Percentiles rank a stretch among this genome's conserved stretches.
Conservation (phyloP, 2,329 filamentous ascomycete species). For the Tolypocladium cylindrosporum region DNA sequence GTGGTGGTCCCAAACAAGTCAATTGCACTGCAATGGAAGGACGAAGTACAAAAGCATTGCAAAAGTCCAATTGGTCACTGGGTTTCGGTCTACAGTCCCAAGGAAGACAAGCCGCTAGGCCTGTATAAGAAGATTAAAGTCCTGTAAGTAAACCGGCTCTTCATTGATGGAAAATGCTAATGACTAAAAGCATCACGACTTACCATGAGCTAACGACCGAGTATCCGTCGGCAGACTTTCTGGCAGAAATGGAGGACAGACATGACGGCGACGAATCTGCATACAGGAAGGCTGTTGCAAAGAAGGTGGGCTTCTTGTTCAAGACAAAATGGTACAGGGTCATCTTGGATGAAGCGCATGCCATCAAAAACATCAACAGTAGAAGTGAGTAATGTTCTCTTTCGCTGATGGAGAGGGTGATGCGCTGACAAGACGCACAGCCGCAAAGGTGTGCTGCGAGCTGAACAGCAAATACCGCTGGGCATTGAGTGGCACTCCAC, state of each 20-base stretch:
- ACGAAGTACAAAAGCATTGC: slow-evolving; percentile 16
- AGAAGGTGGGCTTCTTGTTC: slow-evolving; percentile 19
- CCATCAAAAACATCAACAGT: slow-evolving; percentile 38
- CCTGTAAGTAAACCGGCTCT: neutral
- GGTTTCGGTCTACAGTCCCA: slow-evolving; percentile 6
- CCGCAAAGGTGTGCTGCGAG: slow-evolving; percentile 11
- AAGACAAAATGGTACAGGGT: slow-evolving; percentile 36
- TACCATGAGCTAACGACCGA: slow-evolving; percentile 15
- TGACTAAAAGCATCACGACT: slow-evolving; percentile 16
- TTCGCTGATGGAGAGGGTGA: too few relatives aligned
- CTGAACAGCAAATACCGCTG: slow-evolving; percentile 21
- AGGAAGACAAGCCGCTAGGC: neutral
- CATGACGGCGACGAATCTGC: neutral
- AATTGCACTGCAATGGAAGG: slow-evolving; percentile 17
- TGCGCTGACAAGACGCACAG: slow-evolving; percentile 1
- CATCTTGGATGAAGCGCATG: slow-evolving; percentile 47
- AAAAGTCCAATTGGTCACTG: neutral
- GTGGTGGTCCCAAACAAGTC: slow-evolving; percentile 17
- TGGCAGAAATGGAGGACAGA: too few relatives aligned
- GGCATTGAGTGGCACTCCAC: slow-evolving; percentile 24
- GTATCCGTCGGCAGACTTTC: slow-evolving; percentile 1
- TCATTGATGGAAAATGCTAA: too few relatives aligned
- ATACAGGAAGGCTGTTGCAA: slow-evolving; percentile 25
- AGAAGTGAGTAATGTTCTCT: slow-evolving; percentile 13
- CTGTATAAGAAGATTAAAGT: neutral